Conservation (phyloP, 2,329 filamentous ascomycete species). For the Ascochyta koolunga region DNA sequence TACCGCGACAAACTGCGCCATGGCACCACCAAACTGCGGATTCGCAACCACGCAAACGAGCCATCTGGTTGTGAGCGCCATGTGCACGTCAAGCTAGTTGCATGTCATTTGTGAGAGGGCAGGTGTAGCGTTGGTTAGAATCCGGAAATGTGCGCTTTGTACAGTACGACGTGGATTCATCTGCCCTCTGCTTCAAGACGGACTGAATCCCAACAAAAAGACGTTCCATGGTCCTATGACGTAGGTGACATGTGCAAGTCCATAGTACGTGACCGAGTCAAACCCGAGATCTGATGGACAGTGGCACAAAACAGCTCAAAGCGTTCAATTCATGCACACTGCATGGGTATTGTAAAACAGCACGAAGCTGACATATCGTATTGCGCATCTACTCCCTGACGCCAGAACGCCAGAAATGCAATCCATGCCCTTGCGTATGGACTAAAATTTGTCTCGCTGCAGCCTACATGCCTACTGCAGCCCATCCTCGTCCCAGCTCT, state of each 20-base stretch:
- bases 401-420: conserved; percentile 13
- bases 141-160: neutral
- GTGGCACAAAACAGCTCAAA: too few species aligned
- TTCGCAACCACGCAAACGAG: neutral
- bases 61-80: neutral
- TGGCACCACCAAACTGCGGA: neutral
- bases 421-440: too few species aligned
- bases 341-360: neutral
- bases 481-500: conserved; percentile 72
- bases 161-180: neutral
- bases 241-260: neutral
- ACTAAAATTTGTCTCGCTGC: too few species aligned
- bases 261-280: neutral
- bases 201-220: too few species aligned
- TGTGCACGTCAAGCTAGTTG: too few species aligned
- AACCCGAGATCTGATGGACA: too few species aligned
- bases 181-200: too few species aligned
- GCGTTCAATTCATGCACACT: too few species aligned
- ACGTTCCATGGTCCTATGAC: too few species aligned
- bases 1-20: neutral
- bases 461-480: conserved; percentile 19
- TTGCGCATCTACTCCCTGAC: neutral
- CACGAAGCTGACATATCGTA: conserved; percentile 2
- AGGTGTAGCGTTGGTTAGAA: too few species aligned
- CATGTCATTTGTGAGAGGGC: too few species aligned